Conservation (phyloP, 148 eudicot species). For the Cornus kousa region DNA sequence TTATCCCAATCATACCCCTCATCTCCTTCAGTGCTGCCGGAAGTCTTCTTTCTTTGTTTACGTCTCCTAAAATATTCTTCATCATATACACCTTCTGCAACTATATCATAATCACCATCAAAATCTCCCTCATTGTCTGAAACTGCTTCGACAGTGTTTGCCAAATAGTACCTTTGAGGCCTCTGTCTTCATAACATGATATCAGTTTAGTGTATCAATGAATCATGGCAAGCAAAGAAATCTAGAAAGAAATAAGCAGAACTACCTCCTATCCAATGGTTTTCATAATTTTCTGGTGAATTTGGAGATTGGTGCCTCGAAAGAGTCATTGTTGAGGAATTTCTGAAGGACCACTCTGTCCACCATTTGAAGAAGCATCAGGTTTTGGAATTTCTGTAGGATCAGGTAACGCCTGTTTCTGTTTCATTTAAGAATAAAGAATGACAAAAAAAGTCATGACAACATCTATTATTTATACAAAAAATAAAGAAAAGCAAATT, state of each 20-base stretch:
- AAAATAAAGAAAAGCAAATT: no score
- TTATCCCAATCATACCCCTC: constrained; percentile 80
- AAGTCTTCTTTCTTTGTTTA: constrained; percentile 44
- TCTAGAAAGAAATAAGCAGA: not conserved
- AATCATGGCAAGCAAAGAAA: constrained; percentile 10
- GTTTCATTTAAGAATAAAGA: constrained; percentile 37
- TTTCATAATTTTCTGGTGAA: constrained; percentile 10
- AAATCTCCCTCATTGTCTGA: constrained; percentile 63
- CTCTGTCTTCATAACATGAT: constrained; percentile 43
- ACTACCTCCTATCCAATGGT: constrained; percentile 46
- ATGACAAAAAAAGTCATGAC: not conserved
- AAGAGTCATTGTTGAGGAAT: constrained; percentile 15
- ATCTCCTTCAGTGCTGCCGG: constrained; percentile 77
- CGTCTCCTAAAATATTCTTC: constrained; percentile 68
- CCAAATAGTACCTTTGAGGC: constrained; percentile 73
- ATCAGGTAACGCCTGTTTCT: constrained; percentile 62
- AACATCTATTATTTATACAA: not conserved
- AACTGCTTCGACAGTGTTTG: constrained; percentile 58
- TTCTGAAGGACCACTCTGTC: constrained; percentile 32
- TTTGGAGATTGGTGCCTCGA: constrained; percentile 21
- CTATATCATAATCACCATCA: constrained; percentile 88
- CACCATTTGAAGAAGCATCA: constrained; percentile 56
- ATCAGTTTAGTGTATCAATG: constrained; percentile 16
- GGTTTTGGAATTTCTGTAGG: constrained; percentile 42
- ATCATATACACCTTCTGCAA: constrained; percentile 91